These are phyloP conservation scores for Diversispora eburnea DNA, from an alignment of 192 early-diverging fungal species.

Conservation along the genomic window DNA sequence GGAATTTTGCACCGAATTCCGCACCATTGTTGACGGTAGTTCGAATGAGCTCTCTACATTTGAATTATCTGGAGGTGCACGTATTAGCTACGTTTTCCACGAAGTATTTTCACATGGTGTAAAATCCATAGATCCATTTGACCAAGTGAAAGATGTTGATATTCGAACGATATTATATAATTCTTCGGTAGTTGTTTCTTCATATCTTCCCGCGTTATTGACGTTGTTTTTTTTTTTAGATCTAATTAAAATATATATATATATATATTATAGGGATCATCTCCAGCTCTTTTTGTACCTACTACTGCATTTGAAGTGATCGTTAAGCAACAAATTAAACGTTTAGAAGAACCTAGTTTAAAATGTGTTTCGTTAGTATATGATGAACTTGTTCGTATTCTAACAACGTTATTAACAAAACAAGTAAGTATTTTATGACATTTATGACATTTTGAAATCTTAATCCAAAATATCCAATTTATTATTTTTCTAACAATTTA, in stretches of 20 bases:
- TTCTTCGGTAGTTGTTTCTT: slow-evolving; percentile 64
- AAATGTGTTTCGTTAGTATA: slow-evolving; percentile 95
- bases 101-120: slow-evolving; percentile 92
- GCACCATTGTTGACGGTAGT: slow-evolving; percentile 92
- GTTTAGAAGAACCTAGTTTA: slow-evolving; percentile 95
- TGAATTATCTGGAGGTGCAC: slow-evolving; percentile 96
- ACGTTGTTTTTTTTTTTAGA: background rate
- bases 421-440: slow-evolving; percentile 45
- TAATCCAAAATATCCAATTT: background rate
- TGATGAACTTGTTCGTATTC: slow-evolving; percentile 95
- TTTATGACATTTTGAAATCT: background rate
- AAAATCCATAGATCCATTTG: slow-evolving; percentile 94
- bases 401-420: slow-evolving; percentile 89
- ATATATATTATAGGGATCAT: slow-evolving; percentile 64
- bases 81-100: slow-evolving; percentile 99
- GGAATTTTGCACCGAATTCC: slow-evolving; percentile 97
- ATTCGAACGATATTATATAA: slow-evolving; percentile 99
- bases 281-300: slow-evolving; percentile 96
- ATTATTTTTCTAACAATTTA: background rate
- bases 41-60: slow-evolving; percentile 90
- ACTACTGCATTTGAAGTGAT: slow-evolving; percentile 98
- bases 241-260: slow-evolving; percentile 6
- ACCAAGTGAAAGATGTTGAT: slow-evolving; percentile 98
- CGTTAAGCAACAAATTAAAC: slow-evolving; percentile 98
- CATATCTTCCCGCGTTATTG: background rate